Evolutionary conservation across 345 rosid species (phyloP), one percentile per base, ranked within the genome.

Genomic region (Rhodamnia argentea): DNA sequence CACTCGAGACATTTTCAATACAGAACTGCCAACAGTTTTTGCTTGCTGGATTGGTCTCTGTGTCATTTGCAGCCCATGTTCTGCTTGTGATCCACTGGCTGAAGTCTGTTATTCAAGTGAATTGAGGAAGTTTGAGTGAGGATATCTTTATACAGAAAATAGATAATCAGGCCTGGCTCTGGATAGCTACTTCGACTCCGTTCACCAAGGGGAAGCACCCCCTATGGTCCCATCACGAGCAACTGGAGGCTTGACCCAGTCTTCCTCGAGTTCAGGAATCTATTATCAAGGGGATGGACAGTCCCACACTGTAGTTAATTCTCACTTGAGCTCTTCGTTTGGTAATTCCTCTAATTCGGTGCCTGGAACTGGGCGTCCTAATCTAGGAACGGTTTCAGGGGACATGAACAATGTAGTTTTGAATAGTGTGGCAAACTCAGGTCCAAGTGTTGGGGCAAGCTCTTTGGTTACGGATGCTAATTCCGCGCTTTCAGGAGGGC

Each of bases 281-380:
- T 96, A 95, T 95, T 95, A 94, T 88, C 98, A 95, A 89, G 99
- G 99, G 90, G 97, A 96, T 90, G 98, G 94, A 90, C 99, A 95
- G 90, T 95, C 98, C 60, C 98, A 93, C 92, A 91, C 96, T 84
- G 90, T 95, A 88, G 93, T 94, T 86, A 96, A 97, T 90, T 94
- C 99, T 88, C 98, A 92, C 91, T 94, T 96, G 92, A 92, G 92
- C 88, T 92, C 96, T 78, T 93, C 98, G 22, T 94, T 95, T 64
- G 96, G 95, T 83, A 95, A 96, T 88, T 94, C 99, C 52, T 88
- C 96, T 86, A 97, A 92, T 88, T 94, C 96, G 13, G 88, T 89
- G 85, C 95, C 94, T 56, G 98, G 99, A 88, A 92, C 95, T 88
- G 93, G 94, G 78, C 93, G 90, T 42, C 91, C 93, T 83, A 96